Base-by-base conservation (phyloP, 179 eudicot species). In the Sideroxylon spinosum region DNA sequence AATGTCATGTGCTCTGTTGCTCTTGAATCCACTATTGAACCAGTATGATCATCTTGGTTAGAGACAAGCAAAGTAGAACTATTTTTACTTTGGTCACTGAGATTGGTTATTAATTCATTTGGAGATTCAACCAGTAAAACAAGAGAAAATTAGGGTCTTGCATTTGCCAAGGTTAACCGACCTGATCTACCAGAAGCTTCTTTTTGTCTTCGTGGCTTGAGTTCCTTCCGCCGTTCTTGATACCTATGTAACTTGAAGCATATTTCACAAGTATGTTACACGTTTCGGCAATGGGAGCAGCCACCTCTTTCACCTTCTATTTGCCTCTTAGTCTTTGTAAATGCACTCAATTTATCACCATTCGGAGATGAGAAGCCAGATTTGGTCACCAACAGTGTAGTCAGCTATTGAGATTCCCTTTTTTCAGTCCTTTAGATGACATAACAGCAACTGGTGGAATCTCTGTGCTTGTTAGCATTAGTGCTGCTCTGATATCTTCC, bases 161-260 rank as follows among this genome's bases (percentile, higher is more conserved):
- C 48, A 66, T 29, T 66, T 17, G 16, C 69, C 69, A 66, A 28
- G 4, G 69, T 6, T 1, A 48, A 9, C 48, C 10, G n/a, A 4
- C 69, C 12, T 3, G 48, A 28, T 12, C 22, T 3, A 1, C 46
- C 48, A 66, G 3, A 9, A 28, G 20, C n/a, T 66, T 66, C 69
- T 4, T 48, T 4, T 14, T 66, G 20, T 28, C 28, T 66, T n/a
- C 3, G 6, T 66, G n/a, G 48, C 69, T 66, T 66, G 69, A 28
- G 48, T 66, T 28, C 9, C 0, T 13, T 65, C 68, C 46, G 16
- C 68, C 68, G 12, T 65, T 65, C 46, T 6, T 17, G 46, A 11
- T 65, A 26, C 46, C 68, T n/a, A 65, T 65, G 44, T 65, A 65
- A 28, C 68, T 65, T 65, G 22, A 65, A 65, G 29, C 68, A 65